Percentiles rank a stretch among this genome's conserved stretches.
Evolutionary conservation across 345 rosid species (phyloP).

Genomic region (Salix viminalis): DNA sequence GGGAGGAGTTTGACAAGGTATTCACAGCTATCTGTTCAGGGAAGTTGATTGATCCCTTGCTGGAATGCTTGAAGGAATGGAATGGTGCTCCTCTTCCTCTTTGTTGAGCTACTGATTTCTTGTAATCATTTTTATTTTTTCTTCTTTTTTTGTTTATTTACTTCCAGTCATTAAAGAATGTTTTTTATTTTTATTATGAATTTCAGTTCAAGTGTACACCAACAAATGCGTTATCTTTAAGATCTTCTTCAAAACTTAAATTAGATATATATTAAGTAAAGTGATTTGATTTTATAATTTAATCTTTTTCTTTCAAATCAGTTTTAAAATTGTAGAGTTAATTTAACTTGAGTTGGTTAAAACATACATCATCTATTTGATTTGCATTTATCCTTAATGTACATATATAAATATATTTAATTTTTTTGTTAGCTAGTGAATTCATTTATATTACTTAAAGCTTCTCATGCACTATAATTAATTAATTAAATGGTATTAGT

Average conservation of each 20-base stretch:
- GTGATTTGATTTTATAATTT: background rate
- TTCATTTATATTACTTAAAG: no score
- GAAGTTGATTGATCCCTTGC: constrained; percentile 27
- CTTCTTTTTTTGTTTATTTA: background rate
- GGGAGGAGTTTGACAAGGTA: constrained; percentile 30
- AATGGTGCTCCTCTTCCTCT: constrained; percentile 29
- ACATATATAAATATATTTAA: no score
- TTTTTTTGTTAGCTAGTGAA: no score
- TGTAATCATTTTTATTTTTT: background rate
- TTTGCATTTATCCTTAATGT: no score
- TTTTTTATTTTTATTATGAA: background rate
- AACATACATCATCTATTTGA: no score
- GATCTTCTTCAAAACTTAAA: no score
- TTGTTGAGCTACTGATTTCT: background rate
- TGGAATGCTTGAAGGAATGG: constrained; percentile 30
- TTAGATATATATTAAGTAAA: no score
- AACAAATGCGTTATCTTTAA: background rate
- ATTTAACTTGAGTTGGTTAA: no score
- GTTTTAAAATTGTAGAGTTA: no score
- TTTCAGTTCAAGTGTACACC: background rate
- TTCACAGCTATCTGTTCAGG: constrained; percentile 28
- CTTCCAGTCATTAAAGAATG: background rate
- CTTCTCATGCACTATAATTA: no score
- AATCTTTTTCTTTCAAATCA: no score
- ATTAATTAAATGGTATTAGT: no score